These are phyloP conservation scores for Boletus vinaceobasis DNA, from an alignment of 768 basidiomycete species.

Conservation along the genomic window DNA sequence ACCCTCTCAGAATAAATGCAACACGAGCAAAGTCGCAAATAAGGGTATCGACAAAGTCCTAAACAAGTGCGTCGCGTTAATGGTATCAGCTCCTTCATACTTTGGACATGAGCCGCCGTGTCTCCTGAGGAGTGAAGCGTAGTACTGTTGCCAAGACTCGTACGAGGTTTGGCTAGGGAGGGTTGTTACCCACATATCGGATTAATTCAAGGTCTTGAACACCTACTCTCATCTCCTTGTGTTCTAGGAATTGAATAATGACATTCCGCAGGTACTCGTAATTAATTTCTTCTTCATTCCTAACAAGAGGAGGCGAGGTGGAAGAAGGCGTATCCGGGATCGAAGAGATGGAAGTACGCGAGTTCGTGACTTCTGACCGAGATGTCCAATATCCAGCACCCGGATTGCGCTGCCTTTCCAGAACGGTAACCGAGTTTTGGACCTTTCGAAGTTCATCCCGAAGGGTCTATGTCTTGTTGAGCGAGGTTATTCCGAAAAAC, in stretches of 20 bases:
- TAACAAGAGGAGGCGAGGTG: slow-evolving; percentile 31
- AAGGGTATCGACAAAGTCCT: slow-evolving; percentile 1
- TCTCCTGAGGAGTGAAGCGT: slow-evolving; percentile 94
- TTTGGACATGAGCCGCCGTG: slow-evolving; percentile 83
- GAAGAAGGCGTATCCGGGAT: slow-evolving; percentile 39
- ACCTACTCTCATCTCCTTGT: slow-evolving; percentile 96
- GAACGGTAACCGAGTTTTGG: slow-evolving; percentile 84
- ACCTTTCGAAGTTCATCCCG: slow-evolving; percentile 95
- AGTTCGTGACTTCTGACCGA: slow-evolving; percentile 33
- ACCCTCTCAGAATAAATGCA: not conserved
- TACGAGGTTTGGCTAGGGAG: slow-evolving; percentile 75
- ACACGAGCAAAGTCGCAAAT: not conserved
- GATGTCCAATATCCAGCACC: slow-evolving; percentile 91
- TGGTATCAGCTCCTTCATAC: slow-evolving; percentile 41
- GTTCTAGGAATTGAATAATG: slow-evolving; percentile 94
- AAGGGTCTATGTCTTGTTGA: slow-evolving; percentile 55
- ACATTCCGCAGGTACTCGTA: slow-evolving; percentile 95
- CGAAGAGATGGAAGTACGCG: slow-evolving; percentile 40
- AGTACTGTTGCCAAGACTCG: slow-evolving; percentile 89
- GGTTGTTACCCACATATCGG: slow-evolving; percentile 2
- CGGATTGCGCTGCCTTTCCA: slow-evolving; percentile 89
- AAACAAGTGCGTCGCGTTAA: not conserved
- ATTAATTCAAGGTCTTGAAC: not conserved
- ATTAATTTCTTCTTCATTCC: slow-evolving; percentile 88
- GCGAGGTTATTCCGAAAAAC: not conserved